Conservation (phyloP, 2,329 filamentous ascomycete genomes). For the Fusarium euwallaceae region DNA sequence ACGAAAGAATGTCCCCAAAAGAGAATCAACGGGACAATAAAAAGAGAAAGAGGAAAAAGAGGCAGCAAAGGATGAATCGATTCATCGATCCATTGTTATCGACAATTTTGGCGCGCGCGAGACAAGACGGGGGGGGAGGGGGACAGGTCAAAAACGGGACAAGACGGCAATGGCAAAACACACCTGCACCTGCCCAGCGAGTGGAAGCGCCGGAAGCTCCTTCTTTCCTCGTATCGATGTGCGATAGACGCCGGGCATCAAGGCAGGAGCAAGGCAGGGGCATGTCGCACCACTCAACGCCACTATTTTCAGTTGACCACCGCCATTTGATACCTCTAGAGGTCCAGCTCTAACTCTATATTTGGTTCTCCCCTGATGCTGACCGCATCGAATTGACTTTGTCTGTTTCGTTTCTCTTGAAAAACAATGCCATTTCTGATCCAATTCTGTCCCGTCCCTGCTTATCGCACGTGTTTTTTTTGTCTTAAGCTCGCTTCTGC, state of each 20-base stretch:
- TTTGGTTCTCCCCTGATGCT: conserved; percentile 13
- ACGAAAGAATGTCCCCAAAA: background rate
- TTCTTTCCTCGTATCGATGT: conserved; percentile 7
- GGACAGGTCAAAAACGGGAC: background rate
- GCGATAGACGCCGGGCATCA: conserved; percentile 12
- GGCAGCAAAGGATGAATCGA: conserved; percentile 8
- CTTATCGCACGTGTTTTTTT: background rate
- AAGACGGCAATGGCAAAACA: background rate
- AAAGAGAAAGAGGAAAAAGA: background rate
- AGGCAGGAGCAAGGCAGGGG: conserved; percentile 33
- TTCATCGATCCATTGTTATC: conserved; percentile 1
- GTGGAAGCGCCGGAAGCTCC: conserved; percentile 1
- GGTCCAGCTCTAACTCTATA: conserved; percentile 22
- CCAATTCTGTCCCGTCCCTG: conserved; percentile 13
- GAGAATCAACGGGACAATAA: conserved; percentile 16
- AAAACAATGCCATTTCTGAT: background rate
- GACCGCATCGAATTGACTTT: conserved; percentile 13
- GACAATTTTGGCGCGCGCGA: conserved; percentile 37
- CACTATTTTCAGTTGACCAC: conserved; percentile 38
- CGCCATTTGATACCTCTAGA: conserved; percentile 14
- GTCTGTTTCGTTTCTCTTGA: conserved; percentile 6
- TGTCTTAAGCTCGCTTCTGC: background rate
- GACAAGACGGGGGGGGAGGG: background rate
- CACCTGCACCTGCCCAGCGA: background rate
- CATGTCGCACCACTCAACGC: conserved; percentile 39